Base-by-base conservation (phyloP, 1,139 yeast species). In the Citeromyces hawaiiensis region DNA sequence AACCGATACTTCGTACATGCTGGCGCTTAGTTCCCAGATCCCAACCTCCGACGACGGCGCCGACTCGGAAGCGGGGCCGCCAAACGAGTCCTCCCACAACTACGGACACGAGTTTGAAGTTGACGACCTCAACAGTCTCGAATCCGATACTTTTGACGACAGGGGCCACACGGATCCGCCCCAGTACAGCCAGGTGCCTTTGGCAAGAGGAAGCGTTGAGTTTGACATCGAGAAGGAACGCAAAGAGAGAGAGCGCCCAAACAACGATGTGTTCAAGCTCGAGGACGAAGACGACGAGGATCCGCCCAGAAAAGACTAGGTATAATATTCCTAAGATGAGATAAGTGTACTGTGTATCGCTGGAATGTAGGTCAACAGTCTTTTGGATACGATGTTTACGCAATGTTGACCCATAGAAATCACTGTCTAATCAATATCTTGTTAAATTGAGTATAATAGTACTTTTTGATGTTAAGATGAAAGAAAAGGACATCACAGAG, bases 1-100 rank as follows among this genome's bases (percentile, higher is more conserved):
- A 38, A 88, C 97, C 0, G 94, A 83, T 51, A 86, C 95, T 35
- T 87, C 95, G 47, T 82, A 88, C 53, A 79, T 94, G 74, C 73
- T 91, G 56, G 98, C 97, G 15, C 88, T 88, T 49, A 86, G 96
- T 3, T 87, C 86, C 43, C 97, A 93, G 62, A 66, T 91, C 42
- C 83, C 96, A 21, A 85, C 88, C 33, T 81, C 71, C 33, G 85
- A 76, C 38, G 86, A 76, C 45, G 75, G 76, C 51, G 62, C 76
- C 39, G 83, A 76, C 48, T 82, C 77, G 49, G 59, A 77, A 40
- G 74, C 77, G n/a, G 69, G 79, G 34, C 59, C 74, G 42, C 75
- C 69, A 40, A 60, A 63, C 18, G 70, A 68, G 34, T 48, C 48
- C 31, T 50, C 50, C 32, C 51, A 48, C 32, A 56, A 56, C 37